These are phyloP conservation scores for Cordyceps militaris DNA, from an alignment of 2,329 filamentous ascomycete species.

Conservation along the genomic window DNA sequence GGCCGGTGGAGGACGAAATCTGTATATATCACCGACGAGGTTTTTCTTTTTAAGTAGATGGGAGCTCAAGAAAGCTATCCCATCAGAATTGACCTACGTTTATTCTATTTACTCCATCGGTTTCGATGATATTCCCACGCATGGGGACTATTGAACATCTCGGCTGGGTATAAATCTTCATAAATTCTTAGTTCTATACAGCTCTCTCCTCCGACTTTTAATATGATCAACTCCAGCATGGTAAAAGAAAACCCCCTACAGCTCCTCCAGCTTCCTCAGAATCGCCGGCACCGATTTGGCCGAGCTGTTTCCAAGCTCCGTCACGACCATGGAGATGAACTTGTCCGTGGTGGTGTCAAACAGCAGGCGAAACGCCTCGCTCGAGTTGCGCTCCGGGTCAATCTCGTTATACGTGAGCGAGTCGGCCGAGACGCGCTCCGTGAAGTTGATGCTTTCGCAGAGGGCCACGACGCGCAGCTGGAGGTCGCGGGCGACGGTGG, in stretches of 20 bases:
- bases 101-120: background rate
- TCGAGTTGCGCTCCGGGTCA: constrained; percentile 60
- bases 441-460: constrained; percentile 94
- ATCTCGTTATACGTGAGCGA: constrained; percentile 94
- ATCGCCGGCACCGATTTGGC: constrained; percentile 73
- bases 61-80: background rate
- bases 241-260: constrained; percentile 27
- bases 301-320: constrained; percentile 80
- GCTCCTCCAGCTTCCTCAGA: constrained; percentile 50
- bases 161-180: constrained; percentile 8
- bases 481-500: constrained; percentile 69
- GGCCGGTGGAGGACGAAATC: background rate
- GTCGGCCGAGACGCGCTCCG: constrained; percentile 75
- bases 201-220: background rate
- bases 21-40: constrained; percentile 10
- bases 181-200: background rate
- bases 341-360: constrained; percentile 89
- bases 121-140: background rate
- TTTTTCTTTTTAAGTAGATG: background rate
- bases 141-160: background rate
- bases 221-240: background rate
- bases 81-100: background rate
- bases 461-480: constrained; percentile 80
- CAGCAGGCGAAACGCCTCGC: constrained; percentile 56
- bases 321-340: constrained; percentile 82